Conservation (phyloP, 2,329 filamentous ascomycete genomes). For the Botrytis fabae region DNA sequence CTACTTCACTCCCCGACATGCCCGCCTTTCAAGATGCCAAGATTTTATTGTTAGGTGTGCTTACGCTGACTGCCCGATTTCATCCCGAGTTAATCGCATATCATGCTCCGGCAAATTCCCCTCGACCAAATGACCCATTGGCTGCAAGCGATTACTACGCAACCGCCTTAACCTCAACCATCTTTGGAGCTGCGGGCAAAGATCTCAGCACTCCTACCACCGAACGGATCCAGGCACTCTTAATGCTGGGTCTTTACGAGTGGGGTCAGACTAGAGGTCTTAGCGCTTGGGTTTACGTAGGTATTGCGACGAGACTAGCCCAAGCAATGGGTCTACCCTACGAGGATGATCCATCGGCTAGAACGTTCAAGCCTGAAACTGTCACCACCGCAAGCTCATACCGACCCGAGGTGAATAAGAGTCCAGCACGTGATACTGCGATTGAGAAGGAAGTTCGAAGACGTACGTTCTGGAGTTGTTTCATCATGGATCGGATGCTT, state of each 20-base stretch:
- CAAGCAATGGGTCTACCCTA: slow-evolving; percentile 62
- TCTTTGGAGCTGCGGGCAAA: slow-evolving; percentile 48
- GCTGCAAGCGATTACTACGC: slow-evolving; percentile 66
- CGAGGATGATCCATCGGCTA: slow-evolving; percentile 47
- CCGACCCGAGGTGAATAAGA: slow-evolving; percentile 20
- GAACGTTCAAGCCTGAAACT: slow-evolving; percentile 31
- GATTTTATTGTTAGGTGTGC: slow-evolving; percentile 63
- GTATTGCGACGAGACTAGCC: slow-evolving; percentile 59
- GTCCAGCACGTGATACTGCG: slow-evolving; percentile 43
- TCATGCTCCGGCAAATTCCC: slow-evolving; percentile 26
- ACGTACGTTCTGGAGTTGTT: slow-evolving; percentile 73
- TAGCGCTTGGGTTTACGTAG: slow-evolving; percentile 66
- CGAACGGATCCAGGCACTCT: slow-evolving; percentile 64
- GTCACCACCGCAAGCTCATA: slow-evolving; percentile 38
- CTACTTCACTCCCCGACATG: slow-evolving; percentile 26
- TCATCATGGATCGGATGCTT: slow-evolving; percentile 69
- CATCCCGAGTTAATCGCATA: slow-evolving; percentile 60
- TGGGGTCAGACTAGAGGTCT: slow-evolving; percentile 65
- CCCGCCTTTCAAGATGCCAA: slow-evolving; percentile 48
- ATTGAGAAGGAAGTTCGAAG: slow-evolving; percentile 64
- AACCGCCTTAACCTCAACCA: slow-evolving; percentile 53
- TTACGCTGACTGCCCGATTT: slow-evolving; percentile 69
- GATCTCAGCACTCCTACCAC: slow-evolving; percentile 55
- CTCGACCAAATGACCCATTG: slow-evolving; percentile 47
- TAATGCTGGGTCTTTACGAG: slow-evolving; percentile 72